Percentiles rank a stretch among this genome's conserved stretches.
phyloP scores from a whole-genome alignment of 345 rosid species.

The Populus pruinosa region DNA sequence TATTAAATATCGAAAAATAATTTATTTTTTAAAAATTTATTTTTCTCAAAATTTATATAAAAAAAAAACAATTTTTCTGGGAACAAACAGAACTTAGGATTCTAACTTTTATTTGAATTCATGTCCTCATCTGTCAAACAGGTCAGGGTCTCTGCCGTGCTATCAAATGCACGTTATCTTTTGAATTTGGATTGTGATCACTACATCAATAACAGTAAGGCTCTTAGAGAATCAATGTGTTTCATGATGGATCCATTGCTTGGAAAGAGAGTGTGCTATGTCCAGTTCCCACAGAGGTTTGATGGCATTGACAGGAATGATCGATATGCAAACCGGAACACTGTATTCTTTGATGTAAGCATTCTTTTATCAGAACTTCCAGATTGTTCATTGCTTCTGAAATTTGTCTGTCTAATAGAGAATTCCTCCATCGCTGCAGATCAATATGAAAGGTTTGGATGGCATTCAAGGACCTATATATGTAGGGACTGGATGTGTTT shows the following conservation, averaged over 20 bases:
- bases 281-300: background rate
- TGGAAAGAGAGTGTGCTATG: background rate
- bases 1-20: no score
- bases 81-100: no score
- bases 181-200: background rate
- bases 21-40: no score
- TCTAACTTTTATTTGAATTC: background rate
- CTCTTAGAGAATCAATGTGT: background rate
- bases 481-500: background rate
- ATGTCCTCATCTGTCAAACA: background rate
- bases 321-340: background rate
- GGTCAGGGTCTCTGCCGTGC: background rate
- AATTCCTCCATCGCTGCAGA: background rate
- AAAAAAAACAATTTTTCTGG: no score
- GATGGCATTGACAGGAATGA: background rate
- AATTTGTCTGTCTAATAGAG: background rate
- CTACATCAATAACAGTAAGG: background rate
- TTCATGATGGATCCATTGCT: background rate
- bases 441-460: background rate
- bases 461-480: background rate
- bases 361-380: background rate
- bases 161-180: background rate
- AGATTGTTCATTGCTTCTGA: background rate
- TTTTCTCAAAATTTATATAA: no score
- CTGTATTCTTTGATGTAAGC: background rate